Conservation (phyloP, 2,329 filamentous ascomycete species). For the Colletotrichum trifolii region DNA sequence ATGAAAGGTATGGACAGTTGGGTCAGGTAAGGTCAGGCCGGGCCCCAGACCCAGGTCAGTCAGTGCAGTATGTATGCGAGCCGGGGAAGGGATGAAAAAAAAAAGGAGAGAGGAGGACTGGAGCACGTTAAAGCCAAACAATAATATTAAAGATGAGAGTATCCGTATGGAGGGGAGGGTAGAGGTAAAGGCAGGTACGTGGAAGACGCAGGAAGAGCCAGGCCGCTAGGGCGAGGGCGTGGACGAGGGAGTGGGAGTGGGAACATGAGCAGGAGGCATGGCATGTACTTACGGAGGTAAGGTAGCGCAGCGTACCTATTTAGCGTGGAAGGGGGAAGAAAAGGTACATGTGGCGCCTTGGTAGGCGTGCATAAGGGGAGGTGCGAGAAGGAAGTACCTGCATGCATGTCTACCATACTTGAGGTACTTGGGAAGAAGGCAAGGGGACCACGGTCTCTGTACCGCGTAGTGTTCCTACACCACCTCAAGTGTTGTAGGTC, state of each 20-base stretch:
- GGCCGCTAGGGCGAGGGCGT: no score
- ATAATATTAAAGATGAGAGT: conserved; percentile 24
- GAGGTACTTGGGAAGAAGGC: no score
- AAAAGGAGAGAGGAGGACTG: conserved; percentile 27
- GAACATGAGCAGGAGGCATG: background rate
- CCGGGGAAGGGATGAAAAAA: conserved; percentile 34
- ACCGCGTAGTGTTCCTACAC: no score
- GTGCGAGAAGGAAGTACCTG: no score
- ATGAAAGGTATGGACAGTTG: conserved; percentile 23
- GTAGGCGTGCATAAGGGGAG: background rate
- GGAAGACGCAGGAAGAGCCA: background rate
- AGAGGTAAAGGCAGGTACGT: background rate
- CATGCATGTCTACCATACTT: no score
- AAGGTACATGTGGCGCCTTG: background rate
- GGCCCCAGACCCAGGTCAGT: background rate
- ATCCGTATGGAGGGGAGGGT: conserved; percentile 28
- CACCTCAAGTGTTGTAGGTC: no score
- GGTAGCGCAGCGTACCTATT: background rate
- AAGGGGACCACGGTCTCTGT: no score
- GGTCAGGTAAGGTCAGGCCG: conserved; percentile 24
- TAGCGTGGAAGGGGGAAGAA: background rate
- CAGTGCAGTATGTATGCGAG: conserved; percentile 32
- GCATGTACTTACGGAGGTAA: conserved; percentile 1
- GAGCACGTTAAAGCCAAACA: conserved; percentile 37
- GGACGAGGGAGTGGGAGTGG: conserved; percentile 1